Evolutionary conservation across 352 stramenopile species (phyloP), one percentile per base, ranked within the genome.

Genomic region (Pythium coloratum): DNA sequence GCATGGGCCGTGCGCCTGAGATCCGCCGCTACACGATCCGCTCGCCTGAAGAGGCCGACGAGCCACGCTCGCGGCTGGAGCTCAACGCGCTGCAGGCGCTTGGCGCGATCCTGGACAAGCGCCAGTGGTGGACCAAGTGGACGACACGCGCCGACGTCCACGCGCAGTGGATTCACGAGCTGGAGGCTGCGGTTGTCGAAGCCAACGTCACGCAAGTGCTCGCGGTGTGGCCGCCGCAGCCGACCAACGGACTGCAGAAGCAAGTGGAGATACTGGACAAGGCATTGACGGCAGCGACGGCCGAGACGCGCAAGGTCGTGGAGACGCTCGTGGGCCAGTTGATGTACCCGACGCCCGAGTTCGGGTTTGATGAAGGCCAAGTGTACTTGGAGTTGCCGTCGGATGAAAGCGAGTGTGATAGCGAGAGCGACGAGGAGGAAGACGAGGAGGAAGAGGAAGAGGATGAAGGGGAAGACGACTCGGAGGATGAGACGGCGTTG

Each of bases 51-150:
- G 58, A 71, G 24, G 65, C 42, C 40, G 42, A 67, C 36, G 51
- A 47, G 33, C 67, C 74, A 34, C 66, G 64, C 51, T 32, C 76
- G 63, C 68, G 72, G 30, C 34, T 71, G 10, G 71, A 84, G 56
- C 53, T 84, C 18, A 74, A 80, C 49, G 56, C 76, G 42, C 66
- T 70, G 46, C 56, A 64, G n/a, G 73, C 66, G 12, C 66, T 82
- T 34, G 67, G 69, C 53, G 63, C 70, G 30, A 65, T 88, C n/a
- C 60, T 84, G 46, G 60, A 76, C 70, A 85, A 84, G 61, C 75
- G 20, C 20, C 59, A 53, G 32, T 86, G 76, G 77, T 86, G 76
- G 77, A 60, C 56, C 54, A 86, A 81, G 72, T 71, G 59, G 61
- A 62, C 67, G 13, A 66, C 76, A 18, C 73, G 77, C 32, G 53